Evolutionary conservation across 2,329 filamentous ascomycete genomes (phyloP).

Genomic region (Calonectria fujianensis): DNA sequence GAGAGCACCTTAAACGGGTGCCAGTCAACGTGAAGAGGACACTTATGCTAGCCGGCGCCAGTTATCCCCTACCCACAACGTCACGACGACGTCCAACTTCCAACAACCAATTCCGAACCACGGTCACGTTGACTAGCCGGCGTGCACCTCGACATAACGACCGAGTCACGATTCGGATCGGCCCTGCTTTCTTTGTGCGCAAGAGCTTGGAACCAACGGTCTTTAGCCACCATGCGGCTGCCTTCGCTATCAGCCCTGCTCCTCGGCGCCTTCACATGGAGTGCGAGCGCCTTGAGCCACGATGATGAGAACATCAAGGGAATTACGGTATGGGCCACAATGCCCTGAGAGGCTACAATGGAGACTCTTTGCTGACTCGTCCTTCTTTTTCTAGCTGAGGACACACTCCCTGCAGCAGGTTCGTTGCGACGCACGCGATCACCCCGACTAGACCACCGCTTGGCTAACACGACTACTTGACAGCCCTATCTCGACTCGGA

Average conservation of each 20-base stretch:
- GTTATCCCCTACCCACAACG: slow-evolving; percentile 52
- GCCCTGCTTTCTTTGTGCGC: slow-evolving; percentile 39
- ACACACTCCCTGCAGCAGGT: slow-evolving; percentile 90
- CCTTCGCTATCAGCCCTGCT: slow-evolving; percentile 68
- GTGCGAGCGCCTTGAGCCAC: slow-evolving; percentile 68
- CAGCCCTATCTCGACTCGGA: slow-evolving; percentile 98
- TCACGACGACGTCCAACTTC: slow-evolving; percentile 46
- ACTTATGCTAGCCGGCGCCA: slow-evolving; percentile 56
- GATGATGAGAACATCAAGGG: slow-evolving; percentile 70
- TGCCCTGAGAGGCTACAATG: neutral
- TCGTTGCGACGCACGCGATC: slow-evolving; percentile 63
- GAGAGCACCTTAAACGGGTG: slow-evolving; percentile 53
- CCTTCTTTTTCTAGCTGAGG: slow-evolving; percentile 76
- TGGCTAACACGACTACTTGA: slow-evolving; percentile 51
- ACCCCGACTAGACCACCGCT: slow-evolving; percentile 39
- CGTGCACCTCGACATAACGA: slow-evolving; percentile 43
- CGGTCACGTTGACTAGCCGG: slow-evolving; percentile 47
- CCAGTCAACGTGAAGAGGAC: slow-evolving; percentile 53
- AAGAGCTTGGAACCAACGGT: slow-evolving; percentile 41
- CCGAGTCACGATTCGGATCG: slow-evolving; percentile 48
- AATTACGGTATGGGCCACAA: slow-evolving; percentile 66
- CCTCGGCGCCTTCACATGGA: slow-evolving; percentile 71
- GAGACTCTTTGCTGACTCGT: slow-evolving; percentile 46
- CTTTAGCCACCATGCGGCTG: slow-evolving; percentile 66
- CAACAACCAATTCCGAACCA: slow-evolving; percentile 44